Conservation (phyloP, 768 basidiomycete genomes). For the Suillus lakei region DNA sequence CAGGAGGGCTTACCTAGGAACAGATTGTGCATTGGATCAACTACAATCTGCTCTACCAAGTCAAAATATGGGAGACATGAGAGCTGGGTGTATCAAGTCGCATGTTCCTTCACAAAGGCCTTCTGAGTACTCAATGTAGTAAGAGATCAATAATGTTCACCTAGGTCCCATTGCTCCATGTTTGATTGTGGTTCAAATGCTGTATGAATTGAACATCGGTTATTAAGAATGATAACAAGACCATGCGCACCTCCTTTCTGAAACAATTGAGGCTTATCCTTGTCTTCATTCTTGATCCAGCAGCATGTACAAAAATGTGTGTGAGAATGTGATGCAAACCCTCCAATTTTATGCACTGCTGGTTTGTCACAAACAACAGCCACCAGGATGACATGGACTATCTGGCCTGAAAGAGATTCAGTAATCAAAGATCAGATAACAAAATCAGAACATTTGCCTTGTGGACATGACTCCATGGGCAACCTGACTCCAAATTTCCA, state of each 20-base stretch:
- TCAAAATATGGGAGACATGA: constrained; percentile 37
- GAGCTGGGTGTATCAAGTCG: constrained; percentile 29
- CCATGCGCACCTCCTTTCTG: constrained; percentile 21
- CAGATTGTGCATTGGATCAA: constrained; percentile 41
- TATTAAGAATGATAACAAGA: constrained; percentile 23
- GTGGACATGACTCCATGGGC: constrained; percentile 25
- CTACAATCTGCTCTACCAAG: constrained; percentile 27
- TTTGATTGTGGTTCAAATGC: constrained; percentile 20
- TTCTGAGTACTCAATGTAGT: constrained; percentile 8
- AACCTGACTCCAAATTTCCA: constrained; percentile 30
- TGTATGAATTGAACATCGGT: not conserved
- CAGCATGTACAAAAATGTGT: constrained; percentile 40
- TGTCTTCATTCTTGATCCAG: constrained; percentile 35
- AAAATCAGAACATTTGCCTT: constrained; percentile 29
- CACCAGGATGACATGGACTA: constrained; percentile 33
- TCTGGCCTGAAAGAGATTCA: too few relatives aligned
- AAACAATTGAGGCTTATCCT: constrained; percentile 26
- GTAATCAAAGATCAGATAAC: too few relatives aligned
- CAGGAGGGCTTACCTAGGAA: constrained; percentile 32
- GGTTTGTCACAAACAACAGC: constrained; percentile 44
- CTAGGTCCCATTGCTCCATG: constrained; percentile 16
- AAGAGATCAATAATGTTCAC: constrained; percentile 13
- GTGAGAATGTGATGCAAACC: constrained; percentile 36
- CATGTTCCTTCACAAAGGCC: constrained; percentile 20
- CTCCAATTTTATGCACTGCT: constrained; percentile 39